Evolutionary conservation across 306 rosid species (phyloP).

Genomic region (Erythrophleum fordii): DNA sequence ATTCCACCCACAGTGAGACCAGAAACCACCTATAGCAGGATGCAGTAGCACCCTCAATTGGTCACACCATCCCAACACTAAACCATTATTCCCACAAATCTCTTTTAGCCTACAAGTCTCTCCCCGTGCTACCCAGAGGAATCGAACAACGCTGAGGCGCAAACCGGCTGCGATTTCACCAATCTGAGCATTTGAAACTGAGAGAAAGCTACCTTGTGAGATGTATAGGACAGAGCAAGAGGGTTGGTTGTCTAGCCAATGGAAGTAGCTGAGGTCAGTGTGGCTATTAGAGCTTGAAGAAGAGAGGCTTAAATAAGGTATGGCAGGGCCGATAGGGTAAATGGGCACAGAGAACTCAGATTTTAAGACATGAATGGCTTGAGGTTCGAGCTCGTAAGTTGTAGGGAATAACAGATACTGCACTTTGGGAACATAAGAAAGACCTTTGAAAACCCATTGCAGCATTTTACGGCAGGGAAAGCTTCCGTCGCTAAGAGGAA

Average conservation of each 20-base stretch:
- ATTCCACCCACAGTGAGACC: conserved; percentile 77
- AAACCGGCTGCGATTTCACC: conserved; percentile 54
- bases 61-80: conserved; percentile 64
- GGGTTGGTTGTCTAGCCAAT: conserved; percentile 59
- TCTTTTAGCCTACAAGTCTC: conserved; percentile 39
- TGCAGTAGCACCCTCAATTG: conserved; percentile 60
- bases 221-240: conserved; percentile 52
- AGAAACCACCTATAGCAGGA: conserved; percentile 57
- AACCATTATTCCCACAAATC: conserved; percentile 51
- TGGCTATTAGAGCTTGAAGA: neutral
- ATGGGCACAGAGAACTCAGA: conserved; percentile 44
- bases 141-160: conserved; percentile 40
- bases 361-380: conserved; percentile 43
- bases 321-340: conserved; percentile 47
- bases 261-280: conserved; percentile 16
- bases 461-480: neutral
- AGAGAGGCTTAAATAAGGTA: conserved; percentile 38
- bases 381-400: conserved; percentile 51
- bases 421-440: conserved; percentile 47
- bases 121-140: conserved; percentile 47
- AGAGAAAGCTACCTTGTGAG: conserved; percentile 63
- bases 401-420: conserved; percentile 49
- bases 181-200: conserved; percentile 50
- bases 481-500: neutral
- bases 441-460: neutral